phyloP scores from a whole-genome alignment of 257 asterid species.

The Echium plantagineum region DNA sequence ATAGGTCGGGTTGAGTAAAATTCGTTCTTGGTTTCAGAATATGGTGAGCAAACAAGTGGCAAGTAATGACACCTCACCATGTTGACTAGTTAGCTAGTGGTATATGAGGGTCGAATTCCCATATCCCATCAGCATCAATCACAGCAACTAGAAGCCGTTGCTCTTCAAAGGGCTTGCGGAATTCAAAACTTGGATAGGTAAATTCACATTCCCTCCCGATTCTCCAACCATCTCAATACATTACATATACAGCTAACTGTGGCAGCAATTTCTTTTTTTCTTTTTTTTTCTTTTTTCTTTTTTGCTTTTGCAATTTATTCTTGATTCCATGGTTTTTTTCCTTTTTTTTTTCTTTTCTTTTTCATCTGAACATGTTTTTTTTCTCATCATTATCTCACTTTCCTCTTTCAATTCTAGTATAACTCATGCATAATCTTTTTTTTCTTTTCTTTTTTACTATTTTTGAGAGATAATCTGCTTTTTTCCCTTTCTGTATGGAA shows the following conservation, averaged over 20 bases:
- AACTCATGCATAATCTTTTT: background rate
- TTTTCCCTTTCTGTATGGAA: conserved; percentile 19
- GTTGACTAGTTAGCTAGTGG: conserved; percentile 42
- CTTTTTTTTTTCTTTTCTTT: conserved; percentile 3
- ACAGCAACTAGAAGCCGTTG: conserved; percentile 31
- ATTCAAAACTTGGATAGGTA: conserved; percentile 20
- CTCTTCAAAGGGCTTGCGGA: conserved; percentile 32
- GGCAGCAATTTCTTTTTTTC: no score
- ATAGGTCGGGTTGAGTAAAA: background rate
- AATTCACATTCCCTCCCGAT: conserved; percentile 19
- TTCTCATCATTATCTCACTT: background rate
- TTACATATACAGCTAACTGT: conserved; percentile 2
- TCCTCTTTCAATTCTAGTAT: conserved; percentile 2
- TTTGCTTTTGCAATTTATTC: background rate
- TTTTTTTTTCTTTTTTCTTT: conserved; percentile 10
- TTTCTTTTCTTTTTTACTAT: conserved; percentile 5
- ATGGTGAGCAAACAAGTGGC: conserved; percentile 27
- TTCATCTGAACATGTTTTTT: background rate
- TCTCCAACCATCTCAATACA: conserved; percentile 11
- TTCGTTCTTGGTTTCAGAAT: conserved; percentile 4
- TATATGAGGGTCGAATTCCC: conserved; percentile 31
- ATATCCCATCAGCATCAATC: conserved; percentile 40
- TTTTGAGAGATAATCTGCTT: background rate
- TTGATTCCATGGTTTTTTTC: conserved; percentile 9
- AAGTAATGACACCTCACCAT: conserved; percentile 66